Evolutionary conservation across 1,284 basidiomycete species (phyloP), one percentile per base, ranked within the genome.

Genomic region (Naganishia sp.): DNA sequence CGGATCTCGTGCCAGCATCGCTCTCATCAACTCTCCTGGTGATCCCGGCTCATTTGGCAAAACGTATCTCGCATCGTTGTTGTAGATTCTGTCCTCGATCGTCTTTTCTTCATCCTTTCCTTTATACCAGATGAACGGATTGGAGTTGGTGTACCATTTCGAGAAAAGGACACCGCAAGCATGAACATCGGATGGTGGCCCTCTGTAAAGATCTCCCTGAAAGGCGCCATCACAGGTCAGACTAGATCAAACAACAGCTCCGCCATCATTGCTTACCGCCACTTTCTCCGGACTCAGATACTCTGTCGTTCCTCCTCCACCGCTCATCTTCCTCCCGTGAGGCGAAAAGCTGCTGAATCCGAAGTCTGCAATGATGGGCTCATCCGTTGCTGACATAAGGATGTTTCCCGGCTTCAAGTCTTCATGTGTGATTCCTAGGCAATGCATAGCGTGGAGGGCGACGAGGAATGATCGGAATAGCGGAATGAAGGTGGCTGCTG

Each of bases 341-440:
- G 76, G 73, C 41, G 56, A 67, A 68, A 80, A 77, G 41, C 76
- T 75, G 28, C 73, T 73, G 65, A 80, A 79, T 0, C 79, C 79
- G 64, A 79, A 78, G 62, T 80, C 79, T 13, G 74, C 75, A 2
- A 79, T 63, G 6, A 73, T 62, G 0, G 77, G 76, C 9, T 52
- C 31, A 5, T 71, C 61, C 4, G 67, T 15, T 9, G 57, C 35
- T 47, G 72, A 70, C 23, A 77, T 65, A 13, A 79, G 70, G 31
- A 79, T 67, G 65, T 80, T 80, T 31, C 75, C 72, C 9, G 75
- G 75, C 65, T 80, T 80, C 62, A 80, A 54, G 63, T 80, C 79
- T 56, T 79, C 78, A 66, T 80, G 79, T 42, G 71, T 73, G 63
- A 80, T 64, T 9, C 73, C 71, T 35, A 80, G 70, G 6, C 49